phyloP scores from a whole-genome alignment of 345 rosid genomes.

The Arabis hirsuta region DNA sequence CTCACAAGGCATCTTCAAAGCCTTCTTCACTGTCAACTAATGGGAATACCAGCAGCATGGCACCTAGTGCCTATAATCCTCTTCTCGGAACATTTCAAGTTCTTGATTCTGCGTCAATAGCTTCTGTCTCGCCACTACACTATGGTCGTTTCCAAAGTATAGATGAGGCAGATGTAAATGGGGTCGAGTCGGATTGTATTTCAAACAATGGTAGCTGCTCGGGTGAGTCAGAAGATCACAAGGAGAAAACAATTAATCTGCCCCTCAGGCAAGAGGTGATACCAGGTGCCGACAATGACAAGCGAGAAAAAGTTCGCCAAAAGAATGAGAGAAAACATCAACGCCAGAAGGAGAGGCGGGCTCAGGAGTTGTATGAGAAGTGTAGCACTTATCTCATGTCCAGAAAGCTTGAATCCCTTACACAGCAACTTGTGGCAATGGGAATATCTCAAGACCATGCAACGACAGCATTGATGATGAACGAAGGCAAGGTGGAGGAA shows the following conservation, averaged over 20 bases:
- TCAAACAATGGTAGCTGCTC: conserved; percentile 94
- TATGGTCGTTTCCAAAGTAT: conserved; percentile 73
- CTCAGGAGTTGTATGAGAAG: conserved; percentile 82
- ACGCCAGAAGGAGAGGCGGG: conserved; percentile 90
- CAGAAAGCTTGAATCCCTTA: conserved; percentile 78
- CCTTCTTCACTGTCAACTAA: conserved; percentile 47
- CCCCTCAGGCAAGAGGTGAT: conserved; percentile 58
- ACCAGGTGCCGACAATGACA: conserved; percentile 80
- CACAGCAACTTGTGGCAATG: conserved; percentile 86
- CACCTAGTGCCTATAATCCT: conserved; percentile 77
- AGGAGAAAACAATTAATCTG: conserved; percentile 59
- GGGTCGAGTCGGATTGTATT: conserved; percentile 73
- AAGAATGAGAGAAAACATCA: conserved; percentile 94
- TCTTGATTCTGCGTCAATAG: conserved; percentile 55
- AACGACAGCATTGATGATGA: conserved; percentile 80
- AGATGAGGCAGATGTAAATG: conserved; percentile 73
- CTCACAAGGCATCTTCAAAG: conserved; percentile 54
- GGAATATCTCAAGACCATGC: conserved; percentile 86
- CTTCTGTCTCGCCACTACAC: conserved; percentile 46
- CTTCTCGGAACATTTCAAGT: conserved; percentile 67
- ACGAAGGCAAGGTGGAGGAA: conserved; percentile 87
- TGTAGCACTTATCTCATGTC: conserved; percentile 86
- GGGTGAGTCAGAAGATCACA: conserved; percentile 94
- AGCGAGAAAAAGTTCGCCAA: conserved; percentile 83
- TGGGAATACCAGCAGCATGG: conserved; percentile 49